Base-by-base conservation (phyloP, 805 yeast genomes). In the Spathaspora hagerdaliae region DNA sequence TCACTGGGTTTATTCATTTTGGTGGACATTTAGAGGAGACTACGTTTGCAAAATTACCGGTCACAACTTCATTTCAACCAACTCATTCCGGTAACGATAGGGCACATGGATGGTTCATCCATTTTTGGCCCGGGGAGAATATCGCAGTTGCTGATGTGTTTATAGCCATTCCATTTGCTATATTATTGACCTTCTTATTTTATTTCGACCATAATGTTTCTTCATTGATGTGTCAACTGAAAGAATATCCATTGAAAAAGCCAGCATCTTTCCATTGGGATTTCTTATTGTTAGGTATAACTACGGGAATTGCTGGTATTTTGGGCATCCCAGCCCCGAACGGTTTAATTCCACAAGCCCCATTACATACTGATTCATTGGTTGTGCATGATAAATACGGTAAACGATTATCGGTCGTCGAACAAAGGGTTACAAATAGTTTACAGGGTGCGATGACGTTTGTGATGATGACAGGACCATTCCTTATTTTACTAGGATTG, bases 291-390 rank as follows among this genome's bases (percentile, higher is more conserved):
- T 69, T 92, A 32, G 98, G 98, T 0, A 59, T 88, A 7, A 85
- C 91, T 5, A 94, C 98, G 0, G 95, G 96, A 0, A 63, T 92
- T 1, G 74, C 96, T 2, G 98, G 98, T 0, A 64, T 92, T 1
- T 58, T 92, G 9, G 99, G 98, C 0, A 74, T 94, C 2, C 99
- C 98, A 0, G 90, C 97, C 2, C 98, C 98, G 0, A 94, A 94
- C 64, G 99, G 99, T 0, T 71, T 92, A 31, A 92, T 92, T 38
- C 99, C 99, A 1, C 99, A 92, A 63, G 98, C 99, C 0, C 98
- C 98, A 2, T 60, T 94, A 32, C 99, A 92, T 56, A 90, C 98
- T 0, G 78, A 77, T 36, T 80, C 96, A 0, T 65, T 92, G 29
- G 77, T 88, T 36, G 81, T 86, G 11, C 74, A 74, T 51, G 74